Base-by-base conservation (phyloP, 2,329 filamentous ascomycete species). In the Amesomyces nigricolor region DNA sequence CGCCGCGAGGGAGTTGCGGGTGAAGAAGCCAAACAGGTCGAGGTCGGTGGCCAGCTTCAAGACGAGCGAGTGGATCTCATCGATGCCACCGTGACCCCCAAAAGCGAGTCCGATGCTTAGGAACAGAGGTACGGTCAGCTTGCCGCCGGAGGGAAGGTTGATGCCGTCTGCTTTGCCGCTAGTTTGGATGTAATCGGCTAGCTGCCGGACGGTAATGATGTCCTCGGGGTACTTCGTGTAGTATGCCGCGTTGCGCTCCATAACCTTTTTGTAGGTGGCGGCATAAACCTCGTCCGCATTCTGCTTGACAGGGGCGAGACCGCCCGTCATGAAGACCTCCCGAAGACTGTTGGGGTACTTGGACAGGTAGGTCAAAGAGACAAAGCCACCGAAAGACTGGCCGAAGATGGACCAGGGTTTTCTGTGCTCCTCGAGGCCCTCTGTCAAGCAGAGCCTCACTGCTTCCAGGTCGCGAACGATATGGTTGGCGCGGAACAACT, bases 361-460 rank as follows among this genome's bases (percentile, higher is more conserved):
- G 2, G 88, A 94, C 14, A 97, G 79, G 69, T 96, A 97, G 7
- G 87, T 92, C 35, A 90, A 76, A 47, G 78, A 80, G 66, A 91
- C 89, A 70, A 96, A 96, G 1, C 92, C 92, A 39, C 92, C 92
- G 70, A 95, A 97, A 14, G 87, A 91, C 72, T 96, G 92, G 8
- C 92, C 92, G 59, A 95, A 86, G 30, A 94, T 80, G 56, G 85
- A 87, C 92, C 91, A 96, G 67, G 86, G 85, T 68, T 84, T 81
- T 67, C 87, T 84, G 47, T 86, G 81, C 19, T 80, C 75, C 0
- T 87, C 83, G 64, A 84, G 88, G 50, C 85, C 82, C 5, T 77
- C 74, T 0, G 88, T 94, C 52, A 97, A 75, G 39, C 79, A 86
- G 64, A 84, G 80, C 5, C 92, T 82, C 32, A 97, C 83, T 4